Base-by-base conservation (phyloP, 2,329 filamentous ascomycete species). In the Zelopaecilomyces penicillatus region DNA sequence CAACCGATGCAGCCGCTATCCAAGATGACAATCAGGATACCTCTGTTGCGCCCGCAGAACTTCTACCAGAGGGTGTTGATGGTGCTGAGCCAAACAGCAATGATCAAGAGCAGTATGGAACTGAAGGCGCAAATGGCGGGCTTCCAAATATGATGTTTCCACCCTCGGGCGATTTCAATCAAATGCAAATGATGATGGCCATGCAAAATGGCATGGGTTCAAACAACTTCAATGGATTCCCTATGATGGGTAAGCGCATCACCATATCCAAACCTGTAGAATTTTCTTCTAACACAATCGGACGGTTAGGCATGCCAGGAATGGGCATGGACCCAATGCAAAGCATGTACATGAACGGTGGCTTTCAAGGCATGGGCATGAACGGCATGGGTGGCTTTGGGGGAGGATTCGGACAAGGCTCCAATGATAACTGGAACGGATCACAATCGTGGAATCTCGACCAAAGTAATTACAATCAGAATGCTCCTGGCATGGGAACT, bases 401-500 rank as follows among this genome's bases (percentile, higher is more conserved):
- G 70, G 78, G 79, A 67, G 76, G 77, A 64, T 74, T 62, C 61
- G 68, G 66, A 61, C 64, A 68, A 61, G 78, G 80, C 65, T 77
- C 81, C 75, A 82, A 83, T 78, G 80, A 82, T 78, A 83, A 82
- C 74, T 87, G 83, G 83, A 85, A 83, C 75, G 76, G 76, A 74
- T 83, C 84, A 71, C 82, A 86, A 72, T 80, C 82, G 75, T 88
- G 83, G 84, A 85, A 83, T 82, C 79, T 80, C 75, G 79, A 80
- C 75, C 83, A 85, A 83, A 83, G 87, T 87, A 88, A 87, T 84
- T 87, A 80, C 82, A 89, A 81, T 82, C 73, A 83, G 85, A 87
- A 80, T 85, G 81, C 80, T 78, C 77, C 79, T 76, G 80, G 81
- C 75, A 86, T 86, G 78, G 82, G 80, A 70, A 75, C 76, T 75